A percentile compares a stretch with the other conserved stretches of the same genome.
phyloP scores from a whole-genome alignment of 345 rosid genomes.

The Erucastrum elatum region DNA sequence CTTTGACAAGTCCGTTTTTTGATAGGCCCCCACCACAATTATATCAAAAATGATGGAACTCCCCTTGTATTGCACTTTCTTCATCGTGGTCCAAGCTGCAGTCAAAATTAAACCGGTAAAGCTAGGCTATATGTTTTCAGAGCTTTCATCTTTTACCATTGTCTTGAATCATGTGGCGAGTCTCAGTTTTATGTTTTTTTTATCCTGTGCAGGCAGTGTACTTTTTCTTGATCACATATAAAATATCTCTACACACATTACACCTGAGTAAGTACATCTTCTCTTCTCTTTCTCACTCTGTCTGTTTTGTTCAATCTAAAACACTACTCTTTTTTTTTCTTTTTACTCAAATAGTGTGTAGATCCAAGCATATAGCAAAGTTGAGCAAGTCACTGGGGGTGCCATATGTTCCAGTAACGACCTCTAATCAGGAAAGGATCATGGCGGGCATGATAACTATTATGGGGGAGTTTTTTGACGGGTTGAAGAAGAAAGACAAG shows the following conservation, averaged over 20 bases:
- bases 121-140: neutral
- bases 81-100: neutral
- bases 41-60: conserved; percentile 4
- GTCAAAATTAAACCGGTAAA: conserved; percentile 2
- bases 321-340: neutral
- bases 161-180: too few relatives aligned
- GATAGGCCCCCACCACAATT: neutral
- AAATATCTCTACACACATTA: neutral
- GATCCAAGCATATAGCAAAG: neutral
- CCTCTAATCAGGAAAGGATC: neutral
- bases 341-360: neutral
- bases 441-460: neutral
- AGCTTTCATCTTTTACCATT: neutral
- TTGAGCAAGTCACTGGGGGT: neutral
- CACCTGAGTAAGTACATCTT: conserved; percentile 4
- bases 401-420: neutral
- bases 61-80: neutral
- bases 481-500: conserved; percentile 8
- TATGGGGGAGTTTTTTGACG: neutral
- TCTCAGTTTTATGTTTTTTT: too few relatives aligned
- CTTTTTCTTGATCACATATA: conserved; percentile 5
- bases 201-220: conserved; percentile 18
- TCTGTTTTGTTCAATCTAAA: neutral
- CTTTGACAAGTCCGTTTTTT: neutral
- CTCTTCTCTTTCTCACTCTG: neutral